Conservation (phyloP, 2,329 filamentous ascomycete genomes). For the Massarina eburnea region DNA sequence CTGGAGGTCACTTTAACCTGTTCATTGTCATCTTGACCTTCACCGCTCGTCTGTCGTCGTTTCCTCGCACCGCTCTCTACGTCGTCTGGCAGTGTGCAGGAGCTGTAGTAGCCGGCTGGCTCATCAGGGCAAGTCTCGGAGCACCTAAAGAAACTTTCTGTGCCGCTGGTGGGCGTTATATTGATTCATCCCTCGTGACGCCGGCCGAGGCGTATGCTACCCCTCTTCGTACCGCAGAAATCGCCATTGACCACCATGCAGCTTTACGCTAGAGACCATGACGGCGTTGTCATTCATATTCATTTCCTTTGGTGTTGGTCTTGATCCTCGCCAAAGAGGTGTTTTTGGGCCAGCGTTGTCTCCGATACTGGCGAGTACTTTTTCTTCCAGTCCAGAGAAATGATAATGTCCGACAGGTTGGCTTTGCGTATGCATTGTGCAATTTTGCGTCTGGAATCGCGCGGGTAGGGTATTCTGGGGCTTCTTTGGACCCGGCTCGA, state of each 20-base stretch:
- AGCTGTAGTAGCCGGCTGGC: constrained; percentile 48
- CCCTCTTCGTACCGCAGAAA: not conserved
- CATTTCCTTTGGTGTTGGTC: constrained; percentile 55
- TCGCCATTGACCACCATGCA: constrained; percentile 8
- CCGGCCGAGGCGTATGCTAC: constrained; percentile 39
- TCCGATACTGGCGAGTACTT: constrained; percentile 51
- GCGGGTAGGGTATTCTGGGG: constrained; percentile 36
- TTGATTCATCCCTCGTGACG: constrained; percentile 38
- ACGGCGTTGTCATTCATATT: constrained; percentile 51
- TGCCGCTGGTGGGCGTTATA: constrained; percentile 23
- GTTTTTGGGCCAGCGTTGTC: constrained; percentile 54
- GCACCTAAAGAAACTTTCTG: constrained; percentile 12
- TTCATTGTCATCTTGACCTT: constrained; percentile 57
- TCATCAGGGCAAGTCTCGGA: constrained; percentile 40
- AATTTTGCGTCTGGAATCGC: constrained; percentile 29
- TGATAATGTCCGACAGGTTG: constrained; percentile 14
- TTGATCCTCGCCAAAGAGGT: constrained; percentile 55
- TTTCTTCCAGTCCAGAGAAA: not conserved
- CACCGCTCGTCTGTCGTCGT: constrained; percentile 52
- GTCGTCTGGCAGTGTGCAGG: constrained; percentile 50
- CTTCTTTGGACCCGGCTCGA: constrained; percentile 39
- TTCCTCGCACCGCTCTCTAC: constrained; percentile 53
- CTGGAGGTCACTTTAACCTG: constrained; percentile 56
- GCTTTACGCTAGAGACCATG: constrained; percentile 53
- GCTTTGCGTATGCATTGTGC: constrained; percentile 27